Base-by-base conservation (phyloP, 208 protist genomes). In the Leishmania amazonensis region DNA sequence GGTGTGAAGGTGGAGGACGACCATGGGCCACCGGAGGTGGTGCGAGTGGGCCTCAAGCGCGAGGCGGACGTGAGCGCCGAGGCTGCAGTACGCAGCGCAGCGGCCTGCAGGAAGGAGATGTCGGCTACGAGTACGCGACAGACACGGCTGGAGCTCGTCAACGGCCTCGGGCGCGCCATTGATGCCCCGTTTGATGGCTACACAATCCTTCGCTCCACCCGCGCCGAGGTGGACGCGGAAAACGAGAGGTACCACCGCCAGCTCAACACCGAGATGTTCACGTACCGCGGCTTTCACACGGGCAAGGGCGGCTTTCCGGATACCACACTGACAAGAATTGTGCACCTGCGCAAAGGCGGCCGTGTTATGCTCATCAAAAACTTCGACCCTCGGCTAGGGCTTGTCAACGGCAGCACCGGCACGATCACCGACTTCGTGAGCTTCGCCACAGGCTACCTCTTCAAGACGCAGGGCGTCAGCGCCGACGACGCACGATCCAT, bases 291-390 rank as follows among this genome's bases (percentile, higher is more conserved):
- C 38, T 70, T 85, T 54, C 90, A 95, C 85, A 79, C 51, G 53
- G 90, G 94, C 62, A 74, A 88, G 31, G 89, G 90, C 40, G 67
- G 21, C 42, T 93, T 89, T 47, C 86, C 88, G 7, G 79, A 81
- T 15, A 77, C 84, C 35, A 80, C 83, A 24, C 72, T 96, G 24
- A 76, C 84, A 13, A 35, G 80, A 40, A 49, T 79, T 6, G 88
- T 98, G 78, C 79, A 73, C 0, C 83, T 98, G 64, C 84, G 94
- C 24, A 86, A 89, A 75, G 94, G 94, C 4, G 95, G 92, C 78
- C 90, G 93, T 35, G 96, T 98, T 49, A 98, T 98, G 94, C 89
- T 97, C 19, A 89, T 93, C 64, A 94, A 95, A 75, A 98, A 98
- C 79, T 76, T 96, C 28, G 90, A 95, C 70, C 64, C 87, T 28